A percentile compares a stretch with the other conserved stretches of the same genome.
phyloP scores from a whole-genome alignment of 768 basidiomycete genomes.

The Mycena vulgaris region DNA sequence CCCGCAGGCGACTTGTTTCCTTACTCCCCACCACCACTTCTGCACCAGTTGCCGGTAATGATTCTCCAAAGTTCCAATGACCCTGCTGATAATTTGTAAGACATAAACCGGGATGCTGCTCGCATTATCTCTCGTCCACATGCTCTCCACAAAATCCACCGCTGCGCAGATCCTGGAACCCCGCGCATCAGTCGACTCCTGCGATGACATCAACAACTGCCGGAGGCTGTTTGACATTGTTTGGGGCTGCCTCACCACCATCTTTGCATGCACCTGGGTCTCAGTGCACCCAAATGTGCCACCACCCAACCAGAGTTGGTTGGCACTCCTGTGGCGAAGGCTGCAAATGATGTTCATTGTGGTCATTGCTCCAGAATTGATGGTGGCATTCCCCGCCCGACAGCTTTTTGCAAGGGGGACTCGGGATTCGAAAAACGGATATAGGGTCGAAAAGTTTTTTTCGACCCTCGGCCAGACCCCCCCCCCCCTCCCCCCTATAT shows the following conservation, averaged over 20 bases:
- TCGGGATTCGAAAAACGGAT: too few species aligned
- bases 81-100: too few species aligned
- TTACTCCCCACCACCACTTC: too few species aligned
- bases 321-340: slow-evolving; percentile 21
- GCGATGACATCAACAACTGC: slow-evolving; percentile 27
- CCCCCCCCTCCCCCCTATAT: too few species aligned
- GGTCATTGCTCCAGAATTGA: slow-evolving; percentile 46
- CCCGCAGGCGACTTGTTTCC: too few species aligned
- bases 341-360: slow-evolving; percentile 40
- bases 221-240: slow-evolving; percentile 35
- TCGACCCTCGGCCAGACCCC: too few species aligned
- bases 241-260: slow-evolving; percentile 39
- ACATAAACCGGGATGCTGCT: too few species aligned
- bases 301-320: slow-evolving; percentile 12
- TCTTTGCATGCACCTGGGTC: slow-evolving; percentile 43
- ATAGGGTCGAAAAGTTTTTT: too few species aligned
- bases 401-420: too few species aligned
- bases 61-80: too few species aligned
- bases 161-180: background rate
- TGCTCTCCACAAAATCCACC: background rate
- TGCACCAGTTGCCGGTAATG: too few species aligned
- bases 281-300: slow-evolving; percentile 45
- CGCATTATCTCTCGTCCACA: background rate
- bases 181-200: background rate
- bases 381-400: slow-evolving; percentile 41